Evolutionary conservation across 257 asterid species (phyloP).

Genomic region (Ajuga chamaepitys): DNA sequence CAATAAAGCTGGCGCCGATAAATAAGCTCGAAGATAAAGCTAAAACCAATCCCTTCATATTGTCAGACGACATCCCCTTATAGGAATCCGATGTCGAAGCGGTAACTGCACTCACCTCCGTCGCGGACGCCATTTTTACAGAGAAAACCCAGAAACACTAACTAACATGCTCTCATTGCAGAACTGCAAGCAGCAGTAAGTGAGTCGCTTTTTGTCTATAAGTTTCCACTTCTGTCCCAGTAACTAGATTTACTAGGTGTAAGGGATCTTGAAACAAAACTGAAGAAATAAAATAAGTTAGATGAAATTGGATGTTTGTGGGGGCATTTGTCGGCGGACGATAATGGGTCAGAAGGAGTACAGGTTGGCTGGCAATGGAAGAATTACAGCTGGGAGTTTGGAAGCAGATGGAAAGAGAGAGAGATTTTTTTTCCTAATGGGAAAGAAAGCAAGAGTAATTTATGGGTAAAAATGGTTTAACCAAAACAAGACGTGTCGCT

Average conservation of each 20-base stretch:
- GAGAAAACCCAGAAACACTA: constrained; percentile 1
- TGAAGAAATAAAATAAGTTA: background rate
- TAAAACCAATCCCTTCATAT: constrained; percentile 66
- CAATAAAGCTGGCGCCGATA: constrained; percentile 88
- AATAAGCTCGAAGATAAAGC: constrained; percentile 80
- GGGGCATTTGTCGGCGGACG: constrained; percentile 25
- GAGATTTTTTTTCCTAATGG: background rate
- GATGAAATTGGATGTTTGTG: background rate
- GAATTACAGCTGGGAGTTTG: constrained; percentile 22
- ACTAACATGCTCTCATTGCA: constrained; percentile 20
- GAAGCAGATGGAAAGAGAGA: background rate
- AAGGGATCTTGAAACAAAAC: constrained; percentile 12
- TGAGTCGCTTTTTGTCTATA: background rate
- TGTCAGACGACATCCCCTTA: constrained; percentile 76
- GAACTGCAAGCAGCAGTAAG: background rate
- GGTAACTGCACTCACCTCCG: constrained; percentile 34
- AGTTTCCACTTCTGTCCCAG: constrained; percentile 14
- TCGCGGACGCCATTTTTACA: constrained; percentile 34
- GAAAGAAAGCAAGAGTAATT: background rate
- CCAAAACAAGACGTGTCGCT: constrained; percentile 12
- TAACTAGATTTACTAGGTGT: background rate
- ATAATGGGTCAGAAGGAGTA: constrained; percentile 6
- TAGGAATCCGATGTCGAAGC: constrained; percentile 38
- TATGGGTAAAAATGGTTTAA: background rate
- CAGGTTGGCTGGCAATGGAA: constrained; percentile 17